These are phyloP conservation scores for Liquidambar formosana DNA, from an alignment of 164 flowering plant species.

Conservation along the genomic window DNA sequence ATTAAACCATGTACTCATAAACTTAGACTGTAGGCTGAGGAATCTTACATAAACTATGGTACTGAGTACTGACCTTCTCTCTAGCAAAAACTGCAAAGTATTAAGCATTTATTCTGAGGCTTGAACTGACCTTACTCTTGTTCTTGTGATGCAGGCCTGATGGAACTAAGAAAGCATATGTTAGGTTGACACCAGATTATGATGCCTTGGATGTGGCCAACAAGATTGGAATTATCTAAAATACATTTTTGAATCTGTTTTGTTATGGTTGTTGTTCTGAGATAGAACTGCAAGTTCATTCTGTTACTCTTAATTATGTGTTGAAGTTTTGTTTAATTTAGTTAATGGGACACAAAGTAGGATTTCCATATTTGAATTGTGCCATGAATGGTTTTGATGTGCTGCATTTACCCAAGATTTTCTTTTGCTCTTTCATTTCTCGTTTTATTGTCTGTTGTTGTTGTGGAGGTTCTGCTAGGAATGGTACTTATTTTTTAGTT, in stretches of 20 bases:
- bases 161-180: constrained; percentile 55
- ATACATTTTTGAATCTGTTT: not conserved
- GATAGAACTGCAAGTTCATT: constrained; percentile 8
- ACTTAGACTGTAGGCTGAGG: no score
- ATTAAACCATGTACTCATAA: no score
- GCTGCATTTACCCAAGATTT: not conserved
- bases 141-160: constrained; percentile 38
- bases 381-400: not conserved
- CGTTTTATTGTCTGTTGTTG: not conserved
- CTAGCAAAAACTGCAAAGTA: not conserved
- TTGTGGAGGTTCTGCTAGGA: no score
- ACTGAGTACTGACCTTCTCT: no score
- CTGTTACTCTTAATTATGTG: not conserved
- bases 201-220: constrained; percentile 58
- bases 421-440: not conserved
- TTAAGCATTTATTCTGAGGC: not conserved
- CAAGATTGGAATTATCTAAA: constrained; percentile 52
- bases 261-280: constrained; percentile 5
- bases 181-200: constrained; percentile 47
- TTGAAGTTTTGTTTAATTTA: not conserved
- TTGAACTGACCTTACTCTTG: not conserved
- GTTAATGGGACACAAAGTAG: not conserved
- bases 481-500: no score
- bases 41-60: no score
- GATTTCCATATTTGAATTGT: not conserved